A percentile compares a stretch with the other conserved stretches of the same genome.
phyloP scores from a whole-genome alignment of 257 asterid species.

The Coffea canephora region DNA sequence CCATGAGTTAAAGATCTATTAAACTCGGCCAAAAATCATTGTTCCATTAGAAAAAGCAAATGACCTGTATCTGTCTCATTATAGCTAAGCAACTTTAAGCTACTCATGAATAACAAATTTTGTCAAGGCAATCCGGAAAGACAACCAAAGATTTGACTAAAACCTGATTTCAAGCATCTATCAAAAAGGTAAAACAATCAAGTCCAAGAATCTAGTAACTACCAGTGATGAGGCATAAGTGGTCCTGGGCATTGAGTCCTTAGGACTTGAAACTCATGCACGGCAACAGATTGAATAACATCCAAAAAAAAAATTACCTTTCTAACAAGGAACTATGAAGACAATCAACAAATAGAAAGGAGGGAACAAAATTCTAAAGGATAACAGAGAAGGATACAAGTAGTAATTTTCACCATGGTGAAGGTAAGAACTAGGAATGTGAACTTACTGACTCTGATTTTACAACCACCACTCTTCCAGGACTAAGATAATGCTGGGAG shows the following conservation, averaged over 20 bases:
- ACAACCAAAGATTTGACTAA: background rate
- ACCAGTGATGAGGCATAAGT: no score
- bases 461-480: slow-evolving; percentile 88
- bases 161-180: background rate
- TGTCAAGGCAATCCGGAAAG: background rate
- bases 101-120: background rate
- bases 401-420: slow-evolving; percentile 6
- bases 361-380: slow-evolving; percentile 2
- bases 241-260: no score
- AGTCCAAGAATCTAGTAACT: no score
- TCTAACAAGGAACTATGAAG: background rate
- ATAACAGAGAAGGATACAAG: background rate
- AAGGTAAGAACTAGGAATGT: slow-evolving; percentile 6
- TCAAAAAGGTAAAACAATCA: background rate
- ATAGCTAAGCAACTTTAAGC: background rate
- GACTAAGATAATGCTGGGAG: slow-evolving; percentile 62
- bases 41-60: slow-evolving; percentile 7
- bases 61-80: background rate
- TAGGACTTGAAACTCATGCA: no score
- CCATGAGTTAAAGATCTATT: background rate
- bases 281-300: no score
- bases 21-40: background rate
- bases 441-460: slow-evolving; percentile 73
- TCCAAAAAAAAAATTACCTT: no score
- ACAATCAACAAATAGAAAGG: slow-evolving; percentile 4